These are phyloP conservation scores for Chaetoscypha palmicola DNA, from an alignment of 2,329 filamentous ascomycete species.

Conservation along the genomic window DNA sequence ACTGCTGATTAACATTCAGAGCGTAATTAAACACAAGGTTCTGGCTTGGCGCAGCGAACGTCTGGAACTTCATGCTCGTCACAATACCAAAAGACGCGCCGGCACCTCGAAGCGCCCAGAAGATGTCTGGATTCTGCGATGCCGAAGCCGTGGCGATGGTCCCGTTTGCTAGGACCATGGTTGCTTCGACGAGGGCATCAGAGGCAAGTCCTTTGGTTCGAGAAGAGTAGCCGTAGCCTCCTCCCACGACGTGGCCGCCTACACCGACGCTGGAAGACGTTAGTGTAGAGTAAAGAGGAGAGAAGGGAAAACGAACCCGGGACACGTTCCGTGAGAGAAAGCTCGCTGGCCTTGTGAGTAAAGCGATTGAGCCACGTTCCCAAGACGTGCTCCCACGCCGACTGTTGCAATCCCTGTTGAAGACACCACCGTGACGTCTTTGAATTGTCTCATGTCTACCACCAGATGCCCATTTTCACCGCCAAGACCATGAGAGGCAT, in stretches of 20 bases:
- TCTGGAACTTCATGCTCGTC: slow-evolving; percentile 33
- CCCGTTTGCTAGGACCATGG: slow-evolving; percentile 14
- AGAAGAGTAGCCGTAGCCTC: slow-evolving; percentile 19
- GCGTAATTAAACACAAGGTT: slow-evolving; percentile 13
- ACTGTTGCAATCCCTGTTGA: slow-evolving; percentile 26
- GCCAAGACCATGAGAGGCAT: slow-evolving; percentile 39
- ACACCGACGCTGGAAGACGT: slow-evolving; percentile 13
- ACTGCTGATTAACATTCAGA: slow-evolving; percentile 3
- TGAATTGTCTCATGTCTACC: slow-evolving; percentile 47
- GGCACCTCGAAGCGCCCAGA: slow-evolving; percentile 36
- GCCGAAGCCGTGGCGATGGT: slow-evolving; percentile 33
- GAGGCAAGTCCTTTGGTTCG: slow-evolving; percentile 16
- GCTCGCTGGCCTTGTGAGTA: slow-evolving; percentile 32
- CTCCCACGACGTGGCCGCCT: slow-evolving; percentile 12
- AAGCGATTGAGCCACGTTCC: slow-evolving; percentile 36
- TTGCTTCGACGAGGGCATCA: slow-evolving; percentile 14
- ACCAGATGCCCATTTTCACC: slow-evolving; percentile 45
- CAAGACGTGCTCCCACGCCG: slow-evolving; percentile 37
- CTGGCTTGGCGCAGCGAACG: slow-evolving; percentile 43
- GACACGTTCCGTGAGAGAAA: slow-evolving; percentile 39
- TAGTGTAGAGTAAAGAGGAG: neutral
- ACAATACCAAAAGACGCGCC: slow-evolving; percentile 32
- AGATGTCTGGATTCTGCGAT: slow-evolving; percentile 38
- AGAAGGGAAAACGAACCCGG: slow-evolving; percentile 21
- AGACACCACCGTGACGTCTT: slow-evolving; percentile 45